Percentiles rank a stretch among this genome's conserved stretches.
Conservation (phyloP, 2,329 filamentous ascomycete species). For the Phoma sp. region DNA sequence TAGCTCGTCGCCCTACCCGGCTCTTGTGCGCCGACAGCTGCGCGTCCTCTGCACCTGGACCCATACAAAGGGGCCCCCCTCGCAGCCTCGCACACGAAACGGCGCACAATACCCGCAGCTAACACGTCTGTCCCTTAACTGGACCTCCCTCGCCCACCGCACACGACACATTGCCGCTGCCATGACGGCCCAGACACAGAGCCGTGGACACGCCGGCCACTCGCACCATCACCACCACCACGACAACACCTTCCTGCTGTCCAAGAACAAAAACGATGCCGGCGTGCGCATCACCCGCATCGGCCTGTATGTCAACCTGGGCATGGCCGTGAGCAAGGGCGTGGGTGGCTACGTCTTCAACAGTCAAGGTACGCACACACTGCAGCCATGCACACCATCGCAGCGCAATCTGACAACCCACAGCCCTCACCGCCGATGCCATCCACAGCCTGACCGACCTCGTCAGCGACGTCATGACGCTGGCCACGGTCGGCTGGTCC, state of each 20-base stretch:
- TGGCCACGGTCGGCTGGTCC: constrained; percentile 94
- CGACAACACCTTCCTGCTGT: constrained; percentile 83
- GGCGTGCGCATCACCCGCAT: constrained; percentile 93
- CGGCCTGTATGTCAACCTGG: constrained; percentile 85
- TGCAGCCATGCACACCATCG: neutral
- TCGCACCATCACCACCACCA: constrained; percentile 77
- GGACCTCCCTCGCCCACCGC: constrained; percentile 42
- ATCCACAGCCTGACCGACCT: constrained; percentile 96
- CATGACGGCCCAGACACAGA: constrained; percentile 38
- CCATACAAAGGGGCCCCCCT: constrained; percentile 26
- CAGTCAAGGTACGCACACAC: constrained; percentile 66
- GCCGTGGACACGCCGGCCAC: constrained; percentile 52
- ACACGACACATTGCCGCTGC: constrained; percentile 37
- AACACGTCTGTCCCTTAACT: constrained; percentile 31
- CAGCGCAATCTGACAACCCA: constrained; percentile 26
- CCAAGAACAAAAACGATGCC: constrained; percentile 85
- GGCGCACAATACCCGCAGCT: constrained; percentile 17
- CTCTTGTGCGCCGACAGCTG: constrained; percentile 23
- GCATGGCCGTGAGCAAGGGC: constrained; percentile 93
- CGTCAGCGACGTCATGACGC: constrained; percentile 90
- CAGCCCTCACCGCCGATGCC: constrained; percentile 85
- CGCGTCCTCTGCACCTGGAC: constrained; percentile 44
- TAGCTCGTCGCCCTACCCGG: constrained; percentile 12
- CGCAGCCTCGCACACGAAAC: neutral
- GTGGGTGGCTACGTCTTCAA: constrained; percentile 93